phyloP scores from a whole-genome alignment of 208 protist genomes.

The Trypanosoma melophagium region DNA sequence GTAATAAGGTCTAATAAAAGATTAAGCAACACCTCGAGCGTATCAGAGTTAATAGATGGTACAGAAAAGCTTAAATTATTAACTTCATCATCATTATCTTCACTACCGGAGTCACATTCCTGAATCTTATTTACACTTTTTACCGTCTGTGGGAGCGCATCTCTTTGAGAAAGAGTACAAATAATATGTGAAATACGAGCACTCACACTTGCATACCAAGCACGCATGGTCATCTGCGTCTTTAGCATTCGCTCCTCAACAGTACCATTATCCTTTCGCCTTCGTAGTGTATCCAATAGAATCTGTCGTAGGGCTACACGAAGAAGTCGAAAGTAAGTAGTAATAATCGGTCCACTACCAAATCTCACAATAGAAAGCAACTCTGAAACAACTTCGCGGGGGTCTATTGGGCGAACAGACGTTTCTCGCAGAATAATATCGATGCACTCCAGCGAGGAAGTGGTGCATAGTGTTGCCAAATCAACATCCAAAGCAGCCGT shows the following conservation, averaged over 20 bases:
- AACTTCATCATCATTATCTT: slow-evolving; percentile 5
- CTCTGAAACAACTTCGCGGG: slow-evolving; percentile 31
- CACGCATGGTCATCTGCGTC: slow-evolving; percentile 28
- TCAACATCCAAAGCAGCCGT: slow-evolving; percentile 9
- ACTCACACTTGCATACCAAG: slow-evolving; percentile 48
- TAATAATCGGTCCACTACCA: slow-evolving; percentile 5
- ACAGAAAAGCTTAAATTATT: not conserved
- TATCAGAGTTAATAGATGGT: not conserved
- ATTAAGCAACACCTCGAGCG: slow-evolving; percentile 8
- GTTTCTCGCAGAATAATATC: not conserved
- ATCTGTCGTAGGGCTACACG: slow-evolving; percentile 31
- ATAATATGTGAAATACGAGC: slow-evolving; percentile 11
- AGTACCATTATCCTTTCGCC: slow-evolving; percentile 9
- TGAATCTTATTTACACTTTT: slow-evolving; percentile 13
- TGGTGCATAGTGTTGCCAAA: slow-evolving; percentile 4
- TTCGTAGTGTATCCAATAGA: slow-evolving; percentile 32
- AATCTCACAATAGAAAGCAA: slow-evolving; percentile 20
- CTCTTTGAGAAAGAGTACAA: slow-evolving; percentile 3
- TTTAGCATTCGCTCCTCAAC: slow-evolving; percentile 9
- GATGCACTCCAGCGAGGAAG: not conserved
- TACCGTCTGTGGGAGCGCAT: slow-evolving; percentile 25
- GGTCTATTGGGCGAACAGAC: slow-evolving; percentile 14
- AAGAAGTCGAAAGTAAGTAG: slow-evolving; percentile 27
- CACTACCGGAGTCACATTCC: slow-evolving; percentile 1
- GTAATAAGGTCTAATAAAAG: slow-evolving; percentile 14